Conservation (phyloP, 129 eudicot genomes). For the Helianthus tuberosus region DNA sequence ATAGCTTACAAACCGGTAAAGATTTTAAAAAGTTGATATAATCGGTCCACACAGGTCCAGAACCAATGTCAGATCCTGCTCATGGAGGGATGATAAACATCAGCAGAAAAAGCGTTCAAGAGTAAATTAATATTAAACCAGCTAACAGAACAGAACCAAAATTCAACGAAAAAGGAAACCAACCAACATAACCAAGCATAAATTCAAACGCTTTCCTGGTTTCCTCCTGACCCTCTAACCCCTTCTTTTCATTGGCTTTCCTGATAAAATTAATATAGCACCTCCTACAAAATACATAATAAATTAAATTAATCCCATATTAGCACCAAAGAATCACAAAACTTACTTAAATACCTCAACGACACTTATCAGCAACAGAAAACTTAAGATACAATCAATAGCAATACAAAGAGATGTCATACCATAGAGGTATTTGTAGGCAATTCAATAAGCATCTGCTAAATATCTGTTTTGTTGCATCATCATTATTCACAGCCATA, state of each 20-base stretch:
- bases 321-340: slow-evolving; percentile 5
- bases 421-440: slow-evolving; percentile 93
- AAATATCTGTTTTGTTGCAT: slow-evolving; percentile 82
- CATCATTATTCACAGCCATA: slow-evolving; percentile 89
- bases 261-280: slow-evolving; percentile 93
- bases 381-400: neutral
- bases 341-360: slow-evolving; percentile 1
- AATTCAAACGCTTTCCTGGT: slow-evolving; percentile 97
- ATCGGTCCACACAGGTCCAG: slow-evolving; percentile 99
- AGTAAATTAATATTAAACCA: neutral
- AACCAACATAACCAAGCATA: slow-evolving; percentile 86
- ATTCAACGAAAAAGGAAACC: slow-evolving; percentile 29
- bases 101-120: neutral
- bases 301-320: neutral
- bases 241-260: slow-evolving; percentile 95
- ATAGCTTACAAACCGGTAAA: slow-evolving; percentile 59
- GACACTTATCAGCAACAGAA: neutral
- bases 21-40: slow-evolving; percentile 82
- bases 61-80: slow-evolving; percentile 87
- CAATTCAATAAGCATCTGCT: slow-evolving; percentile 95
- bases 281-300: slow-evolving; percentile 60
- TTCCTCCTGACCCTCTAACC: slow-evolving; percentile 92
- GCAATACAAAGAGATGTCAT: slow-evolving; percentile 14
- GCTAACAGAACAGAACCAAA: slow-evolving; percentile 33
- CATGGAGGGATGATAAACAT: neutral